Conservation (phyloP, 345 rosid species). For the Bruguiera sexangula region DNA sequence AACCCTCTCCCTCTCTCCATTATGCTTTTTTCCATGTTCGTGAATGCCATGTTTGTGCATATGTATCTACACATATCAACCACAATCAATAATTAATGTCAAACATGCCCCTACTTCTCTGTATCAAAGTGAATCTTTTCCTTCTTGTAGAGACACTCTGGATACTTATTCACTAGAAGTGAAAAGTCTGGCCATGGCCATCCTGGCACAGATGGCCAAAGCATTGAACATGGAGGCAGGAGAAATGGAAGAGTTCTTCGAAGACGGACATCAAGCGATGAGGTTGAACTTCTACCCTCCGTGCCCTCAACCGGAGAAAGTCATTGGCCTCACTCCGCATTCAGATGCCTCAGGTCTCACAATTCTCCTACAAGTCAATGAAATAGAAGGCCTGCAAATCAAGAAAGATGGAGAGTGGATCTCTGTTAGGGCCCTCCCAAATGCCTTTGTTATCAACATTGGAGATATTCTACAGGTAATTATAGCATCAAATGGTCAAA, state of each 20-base stretch:
- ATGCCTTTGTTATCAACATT: conserved; percentile 24
- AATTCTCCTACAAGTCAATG: conserved; percentile 26
- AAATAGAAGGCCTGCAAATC: conserved; percentile 27
- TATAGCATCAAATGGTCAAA: background rate
- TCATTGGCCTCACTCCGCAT: conserved; percentile 33
- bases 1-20: background rate
- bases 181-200: conserved; percentile 11
- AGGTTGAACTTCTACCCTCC: conserved; percentile 38
- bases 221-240: conserved; percentile 17
- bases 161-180: conserved; percentile 20
- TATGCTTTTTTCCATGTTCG: too few species aligned
- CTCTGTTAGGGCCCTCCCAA: conserved; percentile 17
- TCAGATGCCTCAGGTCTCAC: conserved; percentile 27
- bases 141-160: conserved; percentile 17
- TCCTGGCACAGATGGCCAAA: conserved; percentile 21
- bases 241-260: conserved; percentile 25
- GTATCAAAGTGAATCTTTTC: background rate
- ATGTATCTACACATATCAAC: too few species aligned
- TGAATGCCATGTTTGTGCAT: too few species aligned
- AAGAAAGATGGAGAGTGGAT: conserved; percentile 23
- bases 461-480: conserved; percentile 20
- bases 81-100: too few species aligned
- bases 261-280: conserved; percentile 19
- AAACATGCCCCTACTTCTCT: too few species aligned
- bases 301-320: conserved; percentile 30